Percentiles rank a stretch among this genome's conserved stretches.
Evolutionary conservation across 1,139 yeast genomes (phyloP).

Genomic region (Yamadazyma conglobata): DNA sequence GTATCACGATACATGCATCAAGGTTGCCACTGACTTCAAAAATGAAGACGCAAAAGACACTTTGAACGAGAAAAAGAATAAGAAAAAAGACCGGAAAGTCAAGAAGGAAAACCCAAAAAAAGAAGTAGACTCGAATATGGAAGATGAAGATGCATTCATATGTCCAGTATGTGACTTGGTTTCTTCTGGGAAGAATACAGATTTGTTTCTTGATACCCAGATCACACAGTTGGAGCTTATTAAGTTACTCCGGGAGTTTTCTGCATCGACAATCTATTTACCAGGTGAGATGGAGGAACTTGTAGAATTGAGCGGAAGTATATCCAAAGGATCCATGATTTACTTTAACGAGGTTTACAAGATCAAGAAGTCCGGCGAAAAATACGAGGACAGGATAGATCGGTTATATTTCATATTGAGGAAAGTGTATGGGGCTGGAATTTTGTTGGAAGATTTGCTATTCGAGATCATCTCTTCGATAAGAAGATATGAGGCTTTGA

Average conservation of each 20-base stretch:
- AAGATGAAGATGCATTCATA: slow-evolving; percentile 42
- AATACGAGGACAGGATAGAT: slow-evolving; percentile 21
- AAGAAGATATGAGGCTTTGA: slow-evolving; percentile 10
- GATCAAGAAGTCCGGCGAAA: slow-evolving; percentile 12
- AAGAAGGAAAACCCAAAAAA: slow-evolving; percentile 7
- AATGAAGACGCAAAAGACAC: slow-evolving; percentile 6
- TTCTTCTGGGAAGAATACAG: slow-evolving; percentile 18
- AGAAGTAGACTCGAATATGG: slow-evolving; percentile 18
- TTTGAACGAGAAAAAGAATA: slow-evolving; percentile 12
- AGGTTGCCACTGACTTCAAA: slow-evolving; percentile 1
- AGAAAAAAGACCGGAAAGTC: slow-evolving; percentile 1
- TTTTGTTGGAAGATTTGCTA: slow-evolving; percentile 24
- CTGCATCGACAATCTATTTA: slow-evolving; percentile 35
- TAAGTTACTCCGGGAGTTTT: slow-evolving; percentile 25
- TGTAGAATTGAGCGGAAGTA: slow-evolving; percentile 17
- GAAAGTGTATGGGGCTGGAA: slow-evolving; percentile 34
- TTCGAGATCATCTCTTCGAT: slow-evolving; percentile 19
- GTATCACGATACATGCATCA: slow-evolving; percentile 71
- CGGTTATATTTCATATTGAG: slow-evolving; percentile 26
- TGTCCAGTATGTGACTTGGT: slow-evolving; percentile 64
- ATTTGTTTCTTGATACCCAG: slow-evolving; percentile 19
- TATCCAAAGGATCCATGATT: slow-evolving; percentile 11
- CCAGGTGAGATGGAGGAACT: slow-evolving; percentile 31
- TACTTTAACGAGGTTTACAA: slow-evolving; percentile 14
- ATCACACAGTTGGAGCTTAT: slow-evolving; percentile 19